A percentile compares a stretch with the other conserved stretches of the same genome.
phyloP scores from a whole-genome alignment of 306 rosid species.

The Carpinus viminea region DNA sequence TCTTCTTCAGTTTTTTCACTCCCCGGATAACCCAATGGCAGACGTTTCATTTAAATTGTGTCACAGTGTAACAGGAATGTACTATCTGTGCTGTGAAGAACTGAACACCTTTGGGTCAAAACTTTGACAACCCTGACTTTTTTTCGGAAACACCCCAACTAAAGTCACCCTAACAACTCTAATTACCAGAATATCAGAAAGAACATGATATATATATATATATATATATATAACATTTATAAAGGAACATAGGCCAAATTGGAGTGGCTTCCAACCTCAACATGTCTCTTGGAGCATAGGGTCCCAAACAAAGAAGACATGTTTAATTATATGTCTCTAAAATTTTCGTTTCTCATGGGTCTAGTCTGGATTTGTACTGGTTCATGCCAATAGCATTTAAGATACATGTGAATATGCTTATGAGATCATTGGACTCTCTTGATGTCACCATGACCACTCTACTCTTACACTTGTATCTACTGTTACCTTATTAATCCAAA shows the following conservation, averaged over 20 bases:
- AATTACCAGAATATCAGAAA: too few relatives aligned
- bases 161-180: constrained; percentile 1
- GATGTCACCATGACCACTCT: constrained; percentile 29
- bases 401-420: constrained; percentile 42
- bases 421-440: constrained; percentile 23
- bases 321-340: constrained; percentile 24
- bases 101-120: constrained; percentile 44
- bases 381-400: constrained; percentile 44
- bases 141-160: constrained; percentile 16
- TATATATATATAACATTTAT: too few relatives aligned
- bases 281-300: constrained; percentile 3
- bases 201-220: too few relatives aligned
- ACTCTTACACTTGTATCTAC: background rate
- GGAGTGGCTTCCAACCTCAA: constrained; percentile 6
- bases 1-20: constrained; percentile 18
- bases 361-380: constrained; percentile 23
- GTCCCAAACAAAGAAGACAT: constrained; percentile 29
- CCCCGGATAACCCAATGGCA: constrained; percentile 48
- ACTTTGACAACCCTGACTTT: constrained; percentile 23
- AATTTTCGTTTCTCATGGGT: constrained; percentile 5
- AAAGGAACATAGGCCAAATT: constrained; percentile 20
- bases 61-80: constrained; percentile 48
- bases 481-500: background rate
- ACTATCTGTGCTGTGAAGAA: constrained; percentile 41
- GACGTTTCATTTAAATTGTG: constrained; percentile 56